Base-by-base conservation (phyloP, 441 rosid genomes). In the Erodium trifolium region DNA sequence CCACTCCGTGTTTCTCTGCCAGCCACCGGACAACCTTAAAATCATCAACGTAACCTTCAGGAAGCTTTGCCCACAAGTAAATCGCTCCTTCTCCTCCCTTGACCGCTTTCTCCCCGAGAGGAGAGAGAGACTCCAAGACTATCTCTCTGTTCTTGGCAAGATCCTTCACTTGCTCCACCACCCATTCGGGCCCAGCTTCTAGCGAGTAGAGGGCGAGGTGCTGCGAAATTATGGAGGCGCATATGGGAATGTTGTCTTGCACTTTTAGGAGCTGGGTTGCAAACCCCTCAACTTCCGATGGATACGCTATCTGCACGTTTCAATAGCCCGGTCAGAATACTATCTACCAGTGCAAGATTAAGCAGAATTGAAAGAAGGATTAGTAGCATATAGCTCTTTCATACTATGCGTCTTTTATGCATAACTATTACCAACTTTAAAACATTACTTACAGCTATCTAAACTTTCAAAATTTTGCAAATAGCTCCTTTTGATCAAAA, bases 21-120 rank as follows among this genome's bases (percentile, higher is more conserved):
- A 95, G 91, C 99, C 99, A 95, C 71, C 63, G 77, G 63, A 92
- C 97, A 5, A 92, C 97, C 66, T 79, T 81, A 13, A 71, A 71
- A 72, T 87, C 93, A 13, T 91, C 76, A 0, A 1, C 10, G 17
- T 73, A 68, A 60, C 78, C 67, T 14, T 88, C 91, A 0, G 99
- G 99, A 68, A 95, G 90, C 77, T 78, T 92, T 1, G 90, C 98
- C 99, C 99, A 95, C 62, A 95, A 51, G 90, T 95, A 95, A 6
- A 95, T 87, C 13, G 94, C 96, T 0, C 99, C 99, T 79, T 95
- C 98, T 71, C 98, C 98, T 13, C 99, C 99, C 76, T 80, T 90
- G 4, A 92, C 86, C 2, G 90, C 84, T 16, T 72, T 92, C 70
- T 88, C 76, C 23, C 99, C 98, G 13, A 95, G 71, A 2, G 97